Conservation (phyloP, 2,329 filamentous ascomycete species). For the Fusarium lateritium region DNA sequence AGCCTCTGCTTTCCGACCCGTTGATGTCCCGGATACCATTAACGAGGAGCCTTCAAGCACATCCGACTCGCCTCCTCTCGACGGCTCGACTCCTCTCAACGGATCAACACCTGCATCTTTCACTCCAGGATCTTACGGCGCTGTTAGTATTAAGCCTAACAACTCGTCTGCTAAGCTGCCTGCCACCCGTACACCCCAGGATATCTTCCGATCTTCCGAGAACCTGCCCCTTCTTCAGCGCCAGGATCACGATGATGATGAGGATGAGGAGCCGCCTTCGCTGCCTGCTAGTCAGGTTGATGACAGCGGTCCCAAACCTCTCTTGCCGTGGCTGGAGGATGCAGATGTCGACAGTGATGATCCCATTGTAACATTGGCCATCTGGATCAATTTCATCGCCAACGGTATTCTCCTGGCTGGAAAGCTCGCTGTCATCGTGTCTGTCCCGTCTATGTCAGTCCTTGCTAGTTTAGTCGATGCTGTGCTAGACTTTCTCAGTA, state of each 20-base stretch:
- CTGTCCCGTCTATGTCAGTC: conserved; percentile 86
- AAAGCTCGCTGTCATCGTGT: conserved; percentile 82
- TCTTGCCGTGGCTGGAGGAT: conserved; percentile 81
- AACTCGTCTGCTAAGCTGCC: conserved; percentile 58
- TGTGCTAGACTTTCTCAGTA: conserved; percentile 84
- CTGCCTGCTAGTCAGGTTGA: conserved; percentile 46
- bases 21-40: conserved; percentile 81
- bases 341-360: conserved; percentile 79
- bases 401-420: conserved; percentile 82
- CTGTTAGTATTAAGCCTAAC: conserved; percentile 50
- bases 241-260: conserved; percentile 62
- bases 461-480: conserved; percentile 85
- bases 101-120: conserved; percentile 36
- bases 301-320: conserved; percentile 61
- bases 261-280: conserved; percentile 50
- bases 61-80: conserved; percentile 51
- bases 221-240: conserved; percentile 74
- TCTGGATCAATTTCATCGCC: conserved; percentile 86
- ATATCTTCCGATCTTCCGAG: conserved; percentile 85
- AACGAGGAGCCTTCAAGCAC: conserved; percentile 71
- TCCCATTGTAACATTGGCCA: conserved; percentile 85
- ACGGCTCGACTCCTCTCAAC: conserved; percentile 46
- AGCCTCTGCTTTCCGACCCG: conserved; percentile 65
- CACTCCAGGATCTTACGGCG: conserved; percentile 51
- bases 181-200: conserved; percentile 85